Evolutionary conservation across 306 rosid genomes (phyloP).

Genomic region (Acmispon strigosus): DNA sequence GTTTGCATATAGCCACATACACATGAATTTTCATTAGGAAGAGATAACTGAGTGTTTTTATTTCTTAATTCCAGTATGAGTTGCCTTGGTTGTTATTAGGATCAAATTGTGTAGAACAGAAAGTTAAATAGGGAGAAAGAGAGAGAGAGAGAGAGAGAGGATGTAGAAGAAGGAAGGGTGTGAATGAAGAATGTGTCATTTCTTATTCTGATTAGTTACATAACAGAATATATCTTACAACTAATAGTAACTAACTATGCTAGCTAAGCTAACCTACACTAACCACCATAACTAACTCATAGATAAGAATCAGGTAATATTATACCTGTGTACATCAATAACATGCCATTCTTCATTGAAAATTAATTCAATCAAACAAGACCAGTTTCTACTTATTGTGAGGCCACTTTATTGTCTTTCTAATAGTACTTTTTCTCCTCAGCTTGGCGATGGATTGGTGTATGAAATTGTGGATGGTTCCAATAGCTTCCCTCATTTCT

Average conservation of each 20-base stretch:
- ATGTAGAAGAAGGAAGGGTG: no score
- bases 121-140: no score
- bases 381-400: neutral
- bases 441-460: constrained; percentile 87
- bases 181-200: no score
- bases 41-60: neutral
- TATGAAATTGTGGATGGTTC: constrained; percentile 67
- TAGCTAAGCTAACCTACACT: no score
- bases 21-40: neutral
- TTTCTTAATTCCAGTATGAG: neutral
- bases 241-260: no score
- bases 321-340: no score
- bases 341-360: neutral
- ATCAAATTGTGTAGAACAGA: neutral
- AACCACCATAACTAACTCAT: no score
- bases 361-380: neutral
- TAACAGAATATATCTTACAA: no score
- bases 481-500: constrained; percentile 79
- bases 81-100: neutral
- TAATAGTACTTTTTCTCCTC: constrained; percentile 1
- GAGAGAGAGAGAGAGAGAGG: no score
- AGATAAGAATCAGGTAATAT: no score
- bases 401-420: neutral
- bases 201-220: no score
- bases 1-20: constrained; percentile 31